Conservation (phyloP, 2,329 filamentous ascomycete genomes). For the Colletotrichum tropicale region DNA sequence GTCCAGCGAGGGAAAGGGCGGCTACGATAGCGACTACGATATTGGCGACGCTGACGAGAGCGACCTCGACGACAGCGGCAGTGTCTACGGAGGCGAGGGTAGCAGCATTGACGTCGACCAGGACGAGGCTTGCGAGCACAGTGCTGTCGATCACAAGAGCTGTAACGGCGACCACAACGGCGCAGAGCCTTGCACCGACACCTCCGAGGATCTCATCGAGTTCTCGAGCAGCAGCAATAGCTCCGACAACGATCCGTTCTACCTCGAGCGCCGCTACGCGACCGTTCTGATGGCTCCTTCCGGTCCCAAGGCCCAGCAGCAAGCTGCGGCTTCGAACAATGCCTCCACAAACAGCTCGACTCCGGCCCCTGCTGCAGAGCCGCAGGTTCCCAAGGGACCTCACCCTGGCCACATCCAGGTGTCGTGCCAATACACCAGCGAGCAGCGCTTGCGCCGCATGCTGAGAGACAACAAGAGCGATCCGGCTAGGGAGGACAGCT, state of each 20-base stretch:
- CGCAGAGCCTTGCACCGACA: neutral
- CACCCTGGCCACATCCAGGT: slow-evolving; percentile 54
- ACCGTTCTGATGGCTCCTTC: slow-evolving; percentile 11
- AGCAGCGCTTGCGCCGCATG: slow-evolving; percentile 78
- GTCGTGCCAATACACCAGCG: slow-evolving; percentile 76
- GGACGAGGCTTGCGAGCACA: neutral
- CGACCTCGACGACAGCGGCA: neutral
- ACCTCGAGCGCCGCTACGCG: neutral
- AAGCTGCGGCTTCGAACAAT: slow-evolving; percentile 1
- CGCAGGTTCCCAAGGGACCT: slow-evolving; percentile 35
- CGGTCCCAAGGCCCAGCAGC: slow-evolving; percentile 14
- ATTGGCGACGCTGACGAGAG: neutral
- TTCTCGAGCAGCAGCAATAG: neutral
- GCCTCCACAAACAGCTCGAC: neutral
- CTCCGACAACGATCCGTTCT: neutral
- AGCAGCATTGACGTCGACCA: neutral
- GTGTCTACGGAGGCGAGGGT: neutral
- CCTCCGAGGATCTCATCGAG: neutral
- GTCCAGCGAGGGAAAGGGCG: neutral
- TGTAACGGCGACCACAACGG: neutral
- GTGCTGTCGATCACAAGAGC: neutral
- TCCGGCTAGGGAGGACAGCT: slow-evolving; percentile 78
- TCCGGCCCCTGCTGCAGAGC: neutral
- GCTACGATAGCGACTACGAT: neutral
- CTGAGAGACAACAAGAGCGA: slow-evolving; percentile 73